A percentile compares a stretch with the other conserved stretches of the same genome.
Evolutionary conservation across 2,329 filamentous ascomycete genomes (phyloP).

Genomic region (Penicillium sp.): DNA sequence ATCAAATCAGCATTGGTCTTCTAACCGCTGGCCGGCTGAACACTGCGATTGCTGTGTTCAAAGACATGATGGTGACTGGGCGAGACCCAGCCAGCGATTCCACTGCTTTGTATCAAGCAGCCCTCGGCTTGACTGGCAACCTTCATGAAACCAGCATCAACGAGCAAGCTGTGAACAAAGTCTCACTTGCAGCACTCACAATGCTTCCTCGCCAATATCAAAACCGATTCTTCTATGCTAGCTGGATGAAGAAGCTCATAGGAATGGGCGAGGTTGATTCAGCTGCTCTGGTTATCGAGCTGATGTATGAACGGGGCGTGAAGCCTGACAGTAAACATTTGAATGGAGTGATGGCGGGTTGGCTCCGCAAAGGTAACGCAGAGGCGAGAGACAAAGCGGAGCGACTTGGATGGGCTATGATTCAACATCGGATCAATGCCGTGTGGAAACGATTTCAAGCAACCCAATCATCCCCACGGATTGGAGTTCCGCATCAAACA

Average conservation of each 20-base stretch:
- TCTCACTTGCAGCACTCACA: slow-evolving; percentile 51
- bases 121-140: slow-evolving; percentile 40
- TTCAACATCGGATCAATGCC: slow-evolving; percentile 63
- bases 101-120: slow-evolving; percentile 44
- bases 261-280: slow-evolving; percentile 68
- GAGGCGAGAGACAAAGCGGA: slow-evolving; percentile 62
- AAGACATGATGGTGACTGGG: slow-evolving; percentile 78
- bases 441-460: slow-evolving; percentile 47
- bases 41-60: slow-evolving; percentile 72
- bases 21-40: slow-evolving; percentile 63
- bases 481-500: slow-evolving; percentile 29
- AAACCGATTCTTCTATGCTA: slow-evolving; percentile 81
- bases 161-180: slow-evolving; percentile 46
- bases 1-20: slow-evolving; percentile 68
- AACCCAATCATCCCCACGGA: slow-evolving; percentile 21
- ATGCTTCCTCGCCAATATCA: slow-evolving; percentile 53
- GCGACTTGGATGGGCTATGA: slow-evolving; percentile 71
- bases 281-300: slow-evolving; percentile 67
- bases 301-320: slow-evolving; percentile 70
- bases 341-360: slow-evolving; percentile 77
- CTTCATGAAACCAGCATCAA: slow-evolving; percentile 43
- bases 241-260: slow-evolving; percentile 83
- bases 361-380: slow-evolving; percentile 62
- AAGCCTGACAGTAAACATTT: slow-evolving; percentile 70
- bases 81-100: slow-evolving; percentile 45